phyloP scores from a whole-genome alignment of 2,329 filamentous ascomycete genomes.

The Diplodia mutila region DNA sequence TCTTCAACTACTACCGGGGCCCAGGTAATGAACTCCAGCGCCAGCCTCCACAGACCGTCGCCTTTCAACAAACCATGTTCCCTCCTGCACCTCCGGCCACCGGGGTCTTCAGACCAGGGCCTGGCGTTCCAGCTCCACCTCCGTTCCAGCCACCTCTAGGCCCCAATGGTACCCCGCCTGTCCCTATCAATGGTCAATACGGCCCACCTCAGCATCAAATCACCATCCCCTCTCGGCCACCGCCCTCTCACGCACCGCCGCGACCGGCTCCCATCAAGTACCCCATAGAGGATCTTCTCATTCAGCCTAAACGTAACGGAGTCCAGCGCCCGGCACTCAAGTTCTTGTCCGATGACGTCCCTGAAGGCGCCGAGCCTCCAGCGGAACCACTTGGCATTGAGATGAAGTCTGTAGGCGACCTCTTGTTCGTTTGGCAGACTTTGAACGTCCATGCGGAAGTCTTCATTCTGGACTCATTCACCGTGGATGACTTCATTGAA shows the following conservation, averaged over 20 bases:
- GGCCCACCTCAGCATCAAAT: conserved; percentile 13
- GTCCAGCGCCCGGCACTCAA: conserved; percentile 73
- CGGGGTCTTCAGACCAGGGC: conserved; percentile 15
- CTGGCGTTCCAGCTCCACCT: conserved; percentile 13
- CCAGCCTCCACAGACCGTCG: conserved; percentile 17
- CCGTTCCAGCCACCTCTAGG: conserved; percentile 16
- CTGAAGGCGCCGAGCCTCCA: conserved; percentile 42
- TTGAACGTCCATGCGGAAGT: conserved; percentile 98
- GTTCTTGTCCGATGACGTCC: conserved; percentile 70
- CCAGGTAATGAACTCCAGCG: conserved; percentile 19
- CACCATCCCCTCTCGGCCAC: conserved; percentile 12
- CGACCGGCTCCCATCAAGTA: conserved; percentile 77
- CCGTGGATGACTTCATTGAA: conserved; percentile 93
- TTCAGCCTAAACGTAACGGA: conserved; percentile 68
- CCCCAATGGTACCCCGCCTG: neutral
- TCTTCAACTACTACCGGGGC: conserved; percentile 24
- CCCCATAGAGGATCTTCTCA: conserved; percentile 89
- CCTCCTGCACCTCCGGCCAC: neutral
- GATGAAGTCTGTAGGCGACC: conserved; percentile 81
- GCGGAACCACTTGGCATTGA: conserved; percentile 61
- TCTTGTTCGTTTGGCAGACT: conserved; percentile 94
- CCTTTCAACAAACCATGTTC: conserved; percentile 4
- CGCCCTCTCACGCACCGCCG: conserved; percentile 45
- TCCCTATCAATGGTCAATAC: conserved; percentile 21
- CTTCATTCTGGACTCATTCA: conserved; percentile 93